Base-by-base conservation (phyloP, 2,329 filamentous ascomycete species). In the Remersonia thermophila region DNA sequence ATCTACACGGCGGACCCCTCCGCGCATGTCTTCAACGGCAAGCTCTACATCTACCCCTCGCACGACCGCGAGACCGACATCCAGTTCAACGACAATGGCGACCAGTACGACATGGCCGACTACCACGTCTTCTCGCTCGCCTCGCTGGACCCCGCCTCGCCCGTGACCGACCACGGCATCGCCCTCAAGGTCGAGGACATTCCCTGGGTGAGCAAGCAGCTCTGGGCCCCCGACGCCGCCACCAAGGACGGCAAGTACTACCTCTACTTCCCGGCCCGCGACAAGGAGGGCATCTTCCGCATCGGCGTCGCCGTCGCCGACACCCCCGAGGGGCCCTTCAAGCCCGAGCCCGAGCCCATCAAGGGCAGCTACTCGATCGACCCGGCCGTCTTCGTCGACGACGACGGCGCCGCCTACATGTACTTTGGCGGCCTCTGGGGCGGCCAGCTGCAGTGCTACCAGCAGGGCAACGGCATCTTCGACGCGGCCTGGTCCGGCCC, bases 401-500 rank as follows among this genome's bases (percentile, higher is more conserved):
- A 72, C 30, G 72, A 80, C 46, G 71, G 65, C 8, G 54, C 67
- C 35, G 74, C 69, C 3, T 83, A 81, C 52, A 54, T 83, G 28
- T 87, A 85, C 57, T 85, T 86, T 47, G 82, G 82, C 30, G 82
- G 82, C 0, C 68, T 87, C 15, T 87, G 82, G 82, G 82, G 82
- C 39, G 82, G 82, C 0, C 82, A 87, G 58, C 61, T 87, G 45
- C 80, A 86, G 56, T 85, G 80, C 62, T 87, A 82, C 70, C 65
- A 67, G 46, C 58, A 56, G 18, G 69, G 71, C 25, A 57, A 66
- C 43, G 58, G 59, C 41, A 45, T 53, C 20, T 86, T 77, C 50
- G 73, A 81, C 47, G 55, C 54, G 3, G 49, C 59, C 3, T 69
- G 65, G 61, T 61, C 63, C 15, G 69, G 71, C 0, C 65, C 73